Evolutionary conservation across 2,329 filamentous ascomycete genomes (phyloP), one percentile per base, ranked within the genome.

Genomic region (Penicillium digitatum): DNA sequence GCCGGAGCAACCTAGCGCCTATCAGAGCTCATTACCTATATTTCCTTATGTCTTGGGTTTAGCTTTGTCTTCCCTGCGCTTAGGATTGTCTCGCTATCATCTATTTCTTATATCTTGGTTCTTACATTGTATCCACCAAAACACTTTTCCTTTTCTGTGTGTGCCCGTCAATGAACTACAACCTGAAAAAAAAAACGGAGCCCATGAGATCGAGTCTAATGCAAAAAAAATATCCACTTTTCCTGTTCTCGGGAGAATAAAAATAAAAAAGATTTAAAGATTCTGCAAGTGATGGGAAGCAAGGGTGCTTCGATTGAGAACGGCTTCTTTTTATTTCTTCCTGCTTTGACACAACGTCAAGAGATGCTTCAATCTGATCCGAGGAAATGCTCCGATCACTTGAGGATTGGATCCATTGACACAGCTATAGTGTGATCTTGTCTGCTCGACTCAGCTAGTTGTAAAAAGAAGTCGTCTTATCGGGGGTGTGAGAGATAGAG

Each of bases 1-100:
- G 67, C 69, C 70, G 69, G 63, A 69, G 66, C 65, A 68, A 67
- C 67, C 60, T 59, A 62, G 60, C 63, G 62, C 68, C 67, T 69
- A 71, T 71, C 68, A 71, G 61, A 64, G 53, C 27, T 44, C 43
- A 31, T 31, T 26, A 26, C 22, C 34, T 3, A 20, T 5, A 27
- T 27, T 32, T 22, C 22, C 27, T 22, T 27, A 29, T 44, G 43
- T 45, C 43, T 45, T 34, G 43, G 29, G 43, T 45, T 32, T 45
- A 45, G 29, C 60, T 53, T 34, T 32, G 5, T 26, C 38, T 32
- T 38, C 42, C 38, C 45, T 50, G 32, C 39, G 43, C 45, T 42
- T 27, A 48, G 42, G 26, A 39, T 48, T 48, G 50, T 48, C 44
- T 52, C 62, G 66, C n/a, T 37, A 37, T 37, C n/a, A n/a, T n/a